Conservation (phyloP, 768 basidiomycete species). For the Mrakia frigida region DNA sequence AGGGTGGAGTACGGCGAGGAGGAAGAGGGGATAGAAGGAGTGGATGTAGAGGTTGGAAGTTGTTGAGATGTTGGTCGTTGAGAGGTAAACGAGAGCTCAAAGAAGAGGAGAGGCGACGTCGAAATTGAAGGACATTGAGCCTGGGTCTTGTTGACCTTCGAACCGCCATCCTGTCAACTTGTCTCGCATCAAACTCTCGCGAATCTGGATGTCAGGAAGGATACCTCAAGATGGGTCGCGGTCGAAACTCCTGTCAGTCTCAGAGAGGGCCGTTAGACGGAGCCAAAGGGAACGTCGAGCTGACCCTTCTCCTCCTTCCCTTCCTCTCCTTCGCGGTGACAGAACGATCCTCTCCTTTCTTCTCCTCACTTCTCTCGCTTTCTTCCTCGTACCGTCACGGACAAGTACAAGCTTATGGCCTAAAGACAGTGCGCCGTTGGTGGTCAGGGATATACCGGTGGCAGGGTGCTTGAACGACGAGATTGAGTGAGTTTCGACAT, state of each 20-base stretch:
- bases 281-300: background rate
- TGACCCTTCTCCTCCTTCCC: background rate
- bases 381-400: background rate
- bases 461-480: conserved; percentile 13
- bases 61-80: background rate
- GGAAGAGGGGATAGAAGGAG: background rate
- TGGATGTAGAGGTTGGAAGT: background rate
- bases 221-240: background rate
- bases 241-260: conserved; percentile 1
- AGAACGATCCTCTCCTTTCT: conserved; percentile 6
- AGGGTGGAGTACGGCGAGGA: background rate
- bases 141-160: background rate
- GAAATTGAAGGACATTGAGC: background rate
- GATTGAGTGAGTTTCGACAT: conserved; percentile 14
- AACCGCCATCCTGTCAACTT: background rate
- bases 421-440: background rate
- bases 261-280: background rate
- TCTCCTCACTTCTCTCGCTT: background rate
- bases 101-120: background rate
- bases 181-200: too few species aligned
- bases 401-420: background rate
- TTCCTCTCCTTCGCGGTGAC: background rate
- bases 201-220: background rate
- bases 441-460: conserved; percentile 14
- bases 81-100: background rate